Evolutionary conservation across 2,329 filamentous ascomycete species (phyloP).

Genomic region (Trichoderma lentiforme): DNA sequence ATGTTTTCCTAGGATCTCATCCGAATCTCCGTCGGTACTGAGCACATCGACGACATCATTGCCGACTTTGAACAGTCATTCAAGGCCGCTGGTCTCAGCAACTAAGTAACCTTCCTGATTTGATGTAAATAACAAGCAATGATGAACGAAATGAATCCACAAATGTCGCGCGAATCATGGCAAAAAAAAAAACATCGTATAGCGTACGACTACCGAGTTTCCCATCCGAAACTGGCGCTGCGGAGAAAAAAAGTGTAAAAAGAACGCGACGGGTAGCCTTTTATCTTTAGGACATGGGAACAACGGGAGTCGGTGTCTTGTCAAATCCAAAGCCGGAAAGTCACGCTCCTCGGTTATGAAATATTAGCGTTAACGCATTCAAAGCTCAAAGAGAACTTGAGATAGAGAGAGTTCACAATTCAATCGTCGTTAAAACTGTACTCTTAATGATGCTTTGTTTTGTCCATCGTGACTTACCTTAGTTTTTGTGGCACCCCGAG

Average conservation of each 20-base stretch:
- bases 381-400: neutral
- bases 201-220: neutral
- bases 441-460: neutral
- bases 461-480: neutral
- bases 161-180: neutral
- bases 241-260: neutral
- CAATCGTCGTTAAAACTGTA: neutral
- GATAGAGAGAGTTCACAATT: neutral
- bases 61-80: slow-evolving; percentile 93
- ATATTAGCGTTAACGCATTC: neutral
- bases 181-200: neutral
- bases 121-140: neutral
- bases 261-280: neutral
- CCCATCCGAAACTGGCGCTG: neutral
- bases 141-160: neutral
- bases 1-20: slow-evolving; percentile 66
- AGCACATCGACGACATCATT: slow-evolving; percentile 97
- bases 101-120: neutral
- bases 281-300: neutral
- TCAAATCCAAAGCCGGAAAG: neutral
- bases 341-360: neutral
- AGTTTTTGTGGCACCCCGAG: neutral
- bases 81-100: slow-evolving; percentile 45
- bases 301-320: neutral
- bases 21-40: slow-evolving; percentile 90